A percentile compares a stretch with the other conserved stretches of the same genome.
Evolutionary conservation across 768 basidiomycete species (phyloP).

Genomic region (Polyporus arcularius): DNA sequence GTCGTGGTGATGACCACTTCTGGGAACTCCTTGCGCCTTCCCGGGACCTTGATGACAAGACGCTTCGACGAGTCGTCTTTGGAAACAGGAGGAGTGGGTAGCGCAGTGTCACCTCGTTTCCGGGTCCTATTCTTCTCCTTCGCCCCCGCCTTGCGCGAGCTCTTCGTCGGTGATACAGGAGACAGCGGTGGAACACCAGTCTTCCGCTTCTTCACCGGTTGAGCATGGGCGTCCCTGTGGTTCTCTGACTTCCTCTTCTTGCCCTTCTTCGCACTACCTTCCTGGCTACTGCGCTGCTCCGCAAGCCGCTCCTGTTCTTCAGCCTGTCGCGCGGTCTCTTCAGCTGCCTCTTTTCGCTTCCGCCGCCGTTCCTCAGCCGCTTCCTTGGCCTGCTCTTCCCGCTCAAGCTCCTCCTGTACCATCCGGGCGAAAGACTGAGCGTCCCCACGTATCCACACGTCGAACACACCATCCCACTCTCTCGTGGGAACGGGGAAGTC

Average conservation of each 20-base stretch:
- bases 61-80: constrained; percentile 5
- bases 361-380: constrained; percentile 55
- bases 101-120: background rate
- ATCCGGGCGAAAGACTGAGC: constrained; percentile 75
- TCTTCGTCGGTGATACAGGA: constrained; percentile 14
- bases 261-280: background rate
- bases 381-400: constrained; percentile 55
- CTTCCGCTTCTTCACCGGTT: constrained; percentile 18
- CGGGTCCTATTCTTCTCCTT: constrained; percentile 9
- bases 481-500: constrained; percentile 84
- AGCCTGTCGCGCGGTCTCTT: constrained; percentile 12
- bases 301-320: constrained; percentile 11
- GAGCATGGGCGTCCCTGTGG: background rate
- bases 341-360: constrained; percentile 52
- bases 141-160: constrained; percentile 6
- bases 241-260: constrained; percentile 21
- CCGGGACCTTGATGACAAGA: constrained; percentile 18
- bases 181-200: constrained; percentile 9
- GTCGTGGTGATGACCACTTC: constrained; percentile 14
- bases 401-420: constrained; percentile 58
- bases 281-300: background rate
- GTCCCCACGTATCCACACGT: constrained; percentile 88
- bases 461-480: constrained; percentile 91
- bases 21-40: constrained; percentile 9
- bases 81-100: constrained; percentile 14